These are phyloP conservation scores for Chrysoporthe cubensis DNA, from an alignment of 2,329 filamentous ascomycete species.

Conservation along the genomic window DNA sequence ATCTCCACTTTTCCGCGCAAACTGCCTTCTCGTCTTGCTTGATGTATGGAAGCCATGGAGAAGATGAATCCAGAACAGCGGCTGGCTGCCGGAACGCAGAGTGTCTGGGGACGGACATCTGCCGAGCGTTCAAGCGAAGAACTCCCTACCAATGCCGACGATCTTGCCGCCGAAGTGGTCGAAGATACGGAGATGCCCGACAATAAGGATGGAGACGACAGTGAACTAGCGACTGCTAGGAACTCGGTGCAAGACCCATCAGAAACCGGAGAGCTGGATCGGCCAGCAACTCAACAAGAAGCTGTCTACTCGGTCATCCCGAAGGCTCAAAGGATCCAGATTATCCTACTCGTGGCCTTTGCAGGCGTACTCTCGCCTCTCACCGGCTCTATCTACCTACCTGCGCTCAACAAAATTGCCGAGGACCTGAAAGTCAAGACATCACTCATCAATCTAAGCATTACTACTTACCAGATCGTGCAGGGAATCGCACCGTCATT, in stretches of 20 bases:
- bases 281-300: background rate
- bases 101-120: background rate
- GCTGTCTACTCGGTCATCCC: constrained; percentile 21
- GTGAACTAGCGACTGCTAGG: background rate
- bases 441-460: constrained; percentile 50
- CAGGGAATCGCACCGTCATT: constrained; percentile 41
- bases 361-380: constrained; percentile 15
- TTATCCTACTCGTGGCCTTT: constrained; percentile 14
- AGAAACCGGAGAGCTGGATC: background rate
- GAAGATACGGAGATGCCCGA: background rate
- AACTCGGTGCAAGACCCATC: background rate
- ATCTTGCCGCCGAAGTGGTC: constrained; percentile 10
- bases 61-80: background rate
- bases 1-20: background rate
- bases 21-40: background rate
- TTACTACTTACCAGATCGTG: constrained; percentile 41
- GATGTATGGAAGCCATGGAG: background rate
- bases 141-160: constrained; percentile 6
- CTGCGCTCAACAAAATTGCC: constrained; percentile 46
- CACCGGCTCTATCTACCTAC: constrained; percentile 41
- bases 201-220: background rate
- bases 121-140: background rate
- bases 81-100: background rate
- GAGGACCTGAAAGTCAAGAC: constrained; percentile 44
- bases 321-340: constrained; percentile 5